phyloP scores from a whole-genome alignment of 495 filamentous ascomycete genomes.

The Tetracladium marchalianum region DNA sequence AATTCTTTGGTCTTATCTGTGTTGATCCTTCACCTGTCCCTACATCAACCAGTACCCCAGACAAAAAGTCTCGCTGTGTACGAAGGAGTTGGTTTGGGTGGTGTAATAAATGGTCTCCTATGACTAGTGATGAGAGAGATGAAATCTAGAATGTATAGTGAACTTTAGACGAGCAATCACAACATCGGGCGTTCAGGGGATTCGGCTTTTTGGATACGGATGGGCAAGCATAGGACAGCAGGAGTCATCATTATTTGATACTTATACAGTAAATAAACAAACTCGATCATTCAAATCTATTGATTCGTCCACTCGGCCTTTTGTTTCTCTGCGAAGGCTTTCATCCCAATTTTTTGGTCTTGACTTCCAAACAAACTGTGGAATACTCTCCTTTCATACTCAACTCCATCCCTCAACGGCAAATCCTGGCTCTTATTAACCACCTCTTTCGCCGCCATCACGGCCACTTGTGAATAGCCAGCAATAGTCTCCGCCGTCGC shows the following conservation, averaged over 20 bases:
- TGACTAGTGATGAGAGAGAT: slow-evolving; percentile 5
- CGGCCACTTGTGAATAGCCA: slow-evolving; percentile 63
- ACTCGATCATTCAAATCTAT: slow-evolving; percentile 28
- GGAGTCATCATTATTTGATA: too few relatives aligned
- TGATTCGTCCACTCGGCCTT: slow-evolving; percentile 86
- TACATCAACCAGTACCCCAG: slow-evolving; percentile 6
- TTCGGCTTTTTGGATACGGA: too few relatives aligned
- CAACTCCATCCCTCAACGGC: slow-evolving; percentile 75
- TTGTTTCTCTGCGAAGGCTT: slow-evolving; percentile 88
- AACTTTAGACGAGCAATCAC: background rate
- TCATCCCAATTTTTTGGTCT: slow-evolving; percentile 98
- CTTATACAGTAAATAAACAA: too few relatives aligned
- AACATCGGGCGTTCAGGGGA: too few relatives aligned
- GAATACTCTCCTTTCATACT: slow-evolving; percentile 89
- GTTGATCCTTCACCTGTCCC: slow-evolving; percentile 14
- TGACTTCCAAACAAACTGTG: slow-evolving; percentile 83
- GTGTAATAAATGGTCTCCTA: slow-evolving; percentile 16
- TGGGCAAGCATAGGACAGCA: too few relatives aligned
- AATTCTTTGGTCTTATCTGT: slow-evolving; percentile 20
- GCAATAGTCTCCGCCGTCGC: slow-evolving; percentile 86
- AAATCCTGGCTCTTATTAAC: slow-evolving; percentile 95
- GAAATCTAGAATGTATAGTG: slow-evolving; percentile 20
- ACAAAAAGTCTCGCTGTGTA: slow-evolving; percentile 10
- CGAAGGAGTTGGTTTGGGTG: slow-evolving; percentile 17
- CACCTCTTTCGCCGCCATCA: slow-evolving; percentile 92